Evolutionary conservation across 2,329 filamentous ascomycete species (phyloP).

Genomic region (Trichophyton rubrum): DNA sequence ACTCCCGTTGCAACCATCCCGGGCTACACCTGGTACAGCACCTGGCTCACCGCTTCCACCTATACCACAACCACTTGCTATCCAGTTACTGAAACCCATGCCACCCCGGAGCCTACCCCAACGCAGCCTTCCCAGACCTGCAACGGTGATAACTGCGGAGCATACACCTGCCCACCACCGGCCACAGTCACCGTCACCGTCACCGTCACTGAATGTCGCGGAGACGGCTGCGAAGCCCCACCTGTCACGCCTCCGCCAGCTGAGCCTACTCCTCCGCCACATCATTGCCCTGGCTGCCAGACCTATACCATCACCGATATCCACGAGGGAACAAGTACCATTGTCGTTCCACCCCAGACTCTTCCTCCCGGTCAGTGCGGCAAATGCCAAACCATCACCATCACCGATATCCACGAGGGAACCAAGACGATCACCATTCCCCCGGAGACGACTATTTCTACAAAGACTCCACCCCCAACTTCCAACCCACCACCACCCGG

Average conservation of each 20-base stretch:
- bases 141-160: neutral
- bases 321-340: constrained; percentile 17
- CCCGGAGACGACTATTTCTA: neutral
- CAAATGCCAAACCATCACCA: neutral
- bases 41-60: constrained; percentile 18
- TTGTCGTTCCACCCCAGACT: constrained; percentile 17
- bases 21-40: constrained; percentile 24
- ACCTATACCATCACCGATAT: constrained; percentile 21
- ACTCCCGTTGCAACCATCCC: constrained; percentile 19
- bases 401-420: constrained; percentile 1
- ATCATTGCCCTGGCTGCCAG: constrained; percentile 17
- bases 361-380: neutral
- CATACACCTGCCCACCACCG: constrained; percentile 7
- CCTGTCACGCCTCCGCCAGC: constrained; percentile 6
- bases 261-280: constrained; percentile 1
- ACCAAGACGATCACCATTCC: neutral
- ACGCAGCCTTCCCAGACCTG: constrained; percentile 9
- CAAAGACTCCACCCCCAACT: constrained; percentile 4
- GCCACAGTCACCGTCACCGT: constrained; percentile 14
- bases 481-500: neutral
- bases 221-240: constrained; percentile 6
- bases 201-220: constrained; percentile 13
- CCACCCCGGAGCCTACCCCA: constrained; percentile 4
- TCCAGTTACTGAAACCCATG: constrained; percentile 13
- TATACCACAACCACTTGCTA: constrained; percentile 22